phyloP scores from a whole-genome alignment of 352 stramenopile genomes.

The Pythium rhizo-oryzae region DNA sequence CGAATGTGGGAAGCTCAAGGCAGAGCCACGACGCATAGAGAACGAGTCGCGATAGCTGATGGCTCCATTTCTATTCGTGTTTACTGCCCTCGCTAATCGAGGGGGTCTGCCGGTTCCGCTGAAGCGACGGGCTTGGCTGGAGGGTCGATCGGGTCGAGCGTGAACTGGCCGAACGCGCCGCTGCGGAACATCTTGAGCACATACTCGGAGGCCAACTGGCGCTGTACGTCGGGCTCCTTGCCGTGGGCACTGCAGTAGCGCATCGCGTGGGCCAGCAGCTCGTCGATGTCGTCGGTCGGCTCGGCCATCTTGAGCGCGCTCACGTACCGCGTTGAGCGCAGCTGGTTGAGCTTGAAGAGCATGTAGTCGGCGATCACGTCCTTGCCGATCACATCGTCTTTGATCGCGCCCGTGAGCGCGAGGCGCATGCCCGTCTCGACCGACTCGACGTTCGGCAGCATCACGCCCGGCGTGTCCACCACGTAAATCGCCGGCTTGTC shows the following conservation, averaged over 20 bases:
- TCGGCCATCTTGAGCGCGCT: conserved; percentile 61
- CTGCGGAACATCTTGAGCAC: conserved; percentile 77
- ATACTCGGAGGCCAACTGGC: conserved; percentile 64
- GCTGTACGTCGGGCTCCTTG: conserved; percentile 76
- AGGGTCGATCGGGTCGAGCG: conserved; percentile 58
- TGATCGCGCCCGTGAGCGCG: conserved; percentile 86
- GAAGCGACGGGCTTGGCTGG: neutral
- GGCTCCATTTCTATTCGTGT: neutral
- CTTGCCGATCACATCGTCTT: conserved; percentile 84
- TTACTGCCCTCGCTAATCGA: neutral
- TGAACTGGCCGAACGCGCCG: conserved; percentile 82
- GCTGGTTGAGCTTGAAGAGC: conserved; percentile 86
- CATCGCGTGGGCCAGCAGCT: conserved; percentile 63
- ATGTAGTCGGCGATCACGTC: conserved; percentile 91
- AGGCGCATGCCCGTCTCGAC: conserved; percentile 83
- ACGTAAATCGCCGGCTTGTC: conserved; percentile 88
- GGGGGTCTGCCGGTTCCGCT: too few relatives aligned
- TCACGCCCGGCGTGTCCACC: conserved; percentile 88
- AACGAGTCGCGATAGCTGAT: neutral
- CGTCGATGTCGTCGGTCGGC: conserved; percentile 76
- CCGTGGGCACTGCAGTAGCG: conserved; percentile 76
- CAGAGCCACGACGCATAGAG: neutral
- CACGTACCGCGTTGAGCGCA: conserved; percentile 79
- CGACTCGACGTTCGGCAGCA: conserved; percentile 84
- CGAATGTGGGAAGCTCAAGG: too few relatives aligned